Conservation (phyloP, 805 yeast genomes). For the Kazachstania viticola region DNA sequence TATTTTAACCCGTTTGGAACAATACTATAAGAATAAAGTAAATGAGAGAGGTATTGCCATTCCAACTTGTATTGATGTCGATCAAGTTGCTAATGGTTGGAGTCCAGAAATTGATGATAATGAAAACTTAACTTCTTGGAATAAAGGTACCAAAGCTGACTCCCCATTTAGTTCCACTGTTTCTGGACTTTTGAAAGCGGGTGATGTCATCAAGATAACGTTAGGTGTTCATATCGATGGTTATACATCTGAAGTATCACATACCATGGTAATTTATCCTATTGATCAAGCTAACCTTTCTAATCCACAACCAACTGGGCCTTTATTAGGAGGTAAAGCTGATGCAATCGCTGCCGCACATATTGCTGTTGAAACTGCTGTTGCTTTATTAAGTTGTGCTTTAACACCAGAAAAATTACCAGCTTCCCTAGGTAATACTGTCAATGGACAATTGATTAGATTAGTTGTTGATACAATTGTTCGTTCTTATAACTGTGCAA, state of each 20-base stretch:
- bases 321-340: slow-evolving; percentile 73
- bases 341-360: slow-evolving; percentile 85
- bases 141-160: slow-evolving; percentile 11
- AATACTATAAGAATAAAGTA: slow-evolving; percentile 49
- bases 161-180: slow-evolving; percentile 13
- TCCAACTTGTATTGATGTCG: slow-evolving; percentile 83
- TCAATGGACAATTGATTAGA: slow-evolving; percentile 65
- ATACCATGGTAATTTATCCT: slow-evolving; percentile 77
- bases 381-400: slow-evolving; percentile 60
- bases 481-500: slow-evolving; percentile 66
- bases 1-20: slow-evolving; percentile 45
- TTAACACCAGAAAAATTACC: slow-evolving; percentile 70
- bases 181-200: slow-evolving; percentile 34
- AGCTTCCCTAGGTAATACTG: slow-evolving; percentile 32
- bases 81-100: slow-evolving; percentile 66
- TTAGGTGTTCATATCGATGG: slow-evolving; percentile 94
- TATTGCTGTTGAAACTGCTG: slow-evolving; percentile 80
- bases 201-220: slow-evolving; percentile 77
- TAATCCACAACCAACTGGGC: slow-evolving; percentile 49
- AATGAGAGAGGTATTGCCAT: slow-evolving; percentile 85
- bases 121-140: slow-evolving; percentile 26
- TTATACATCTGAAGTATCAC: slow-evolving; percentile 77
- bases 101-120: slow-evolving; percentile 74
- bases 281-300: slow-evolving; percentile 35
- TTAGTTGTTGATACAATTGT: slow-evolving; percentile 78